Evolutionary conservation across 2,329 filamentous ascomycete genomes (phyloP), one percentile per base, ranked within the genome.

Genomic region (Alternaria sp.): DNA sequence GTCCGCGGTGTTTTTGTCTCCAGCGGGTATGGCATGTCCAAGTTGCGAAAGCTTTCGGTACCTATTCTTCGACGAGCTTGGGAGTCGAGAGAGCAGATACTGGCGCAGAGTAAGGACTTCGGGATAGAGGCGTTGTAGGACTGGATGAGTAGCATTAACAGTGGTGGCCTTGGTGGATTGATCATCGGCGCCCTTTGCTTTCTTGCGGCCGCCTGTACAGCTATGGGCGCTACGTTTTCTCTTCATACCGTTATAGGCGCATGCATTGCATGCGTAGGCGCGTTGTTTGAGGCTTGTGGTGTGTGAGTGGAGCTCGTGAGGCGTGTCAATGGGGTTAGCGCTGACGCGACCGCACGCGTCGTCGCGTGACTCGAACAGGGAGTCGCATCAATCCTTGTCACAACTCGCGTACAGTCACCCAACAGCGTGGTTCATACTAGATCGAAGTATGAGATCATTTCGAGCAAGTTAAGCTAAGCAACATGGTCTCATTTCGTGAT

Each of bases 111-210:
- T 89, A 59, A 88, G 78, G 12, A 93, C 85, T 50, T 85, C 80
- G 8, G 85, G 80, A 79, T 93, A 97, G 80, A 90, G 91, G 65
- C 86, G 85, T 49, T 84, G 84, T 60, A 97, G 83, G 32, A 96
- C 85, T 57, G 88, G 87, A 74, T 93, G 89, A 61, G 81, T 79
- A 57, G 82, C 72, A 62, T 60, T 46, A 52, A 67, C n/a, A 67
- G 69, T 62, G 69, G 72, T 73, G 77, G 75, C 74, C 70, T 46
- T 54, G 63, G 71, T 57, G 73, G 76, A 79, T 77, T 77, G 75
- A 76, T 67, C 62, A 55, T 61, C 57, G 25, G 64, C 54, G 57
- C 62, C 62, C 55, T 65, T 70, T 62, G 66, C 49, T 65, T 65
- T 75, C 71, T 78, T 78, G 46, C 62, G 64, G 49, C 65, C 53